Conservation (phyloP, 148 eudicot genomes). For the Cornus kousa region DNA sequence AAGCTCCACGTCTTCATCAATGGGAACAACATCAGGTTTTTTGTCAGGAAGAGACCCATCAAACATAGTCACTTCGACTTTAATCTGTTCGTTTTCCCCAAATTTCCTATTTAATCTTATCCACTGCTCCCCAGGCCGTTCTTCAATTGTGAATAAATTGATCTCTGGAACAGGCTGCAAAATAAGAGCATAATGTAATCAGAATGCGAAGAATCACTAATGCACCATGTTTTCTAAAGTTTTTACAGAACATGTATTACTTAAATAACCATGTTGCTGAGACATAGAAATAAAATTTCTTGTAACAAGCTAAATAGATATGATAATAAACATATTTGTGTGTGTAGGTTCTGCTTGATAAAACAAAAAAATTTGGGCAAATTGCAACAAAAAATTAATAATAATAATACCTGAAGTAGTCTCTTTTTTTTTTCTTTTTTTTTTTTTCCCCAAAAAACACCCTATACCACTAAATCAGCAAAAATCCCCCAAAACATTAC, state of each 20-base stretch:
- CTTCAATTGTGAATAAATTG: constrained; percentile 60
- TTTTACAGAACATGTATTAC: background rate
- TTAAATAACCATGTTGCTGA: no score
- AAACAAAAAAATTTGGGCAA: no score
- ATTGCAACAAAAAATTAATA: no score
- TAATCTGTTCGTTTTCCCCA: constrained; percentile 70
- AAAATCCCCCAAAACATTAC: no score
- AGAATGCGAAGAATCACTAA: background rate
- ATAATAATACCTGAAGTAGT: no score
- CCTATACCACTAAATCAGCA: no score
- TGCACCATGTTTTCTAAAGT: background rate
- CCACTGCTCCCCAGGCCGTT: constrained; percentile 89
- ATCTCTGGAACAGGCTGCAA: constrained; percentile 48
- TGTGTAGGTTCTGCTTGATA: no score
- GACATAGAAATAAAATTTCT: background rate
- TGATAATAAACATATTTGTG: background rate
- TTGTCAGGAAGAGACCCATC: constrained; percentile 59
- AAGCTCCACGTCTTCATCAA: constrained; percentile 51
- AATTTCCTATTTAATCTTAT: constrained; percentile 60
- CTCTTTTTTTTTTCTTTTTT: no score
- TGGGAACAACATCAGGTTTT: constrained; percentile 34
- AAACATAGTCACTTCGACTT: constrained; percentile 86
- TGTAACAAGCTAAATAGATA: background rate
- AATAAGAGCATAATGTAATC: constrained; percentile 12
- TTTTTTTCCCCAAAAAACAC: no score